phyloP scores from a whole-genome alignment of 352 stramenopile genomes.

The Pythium biforme region DNA sequence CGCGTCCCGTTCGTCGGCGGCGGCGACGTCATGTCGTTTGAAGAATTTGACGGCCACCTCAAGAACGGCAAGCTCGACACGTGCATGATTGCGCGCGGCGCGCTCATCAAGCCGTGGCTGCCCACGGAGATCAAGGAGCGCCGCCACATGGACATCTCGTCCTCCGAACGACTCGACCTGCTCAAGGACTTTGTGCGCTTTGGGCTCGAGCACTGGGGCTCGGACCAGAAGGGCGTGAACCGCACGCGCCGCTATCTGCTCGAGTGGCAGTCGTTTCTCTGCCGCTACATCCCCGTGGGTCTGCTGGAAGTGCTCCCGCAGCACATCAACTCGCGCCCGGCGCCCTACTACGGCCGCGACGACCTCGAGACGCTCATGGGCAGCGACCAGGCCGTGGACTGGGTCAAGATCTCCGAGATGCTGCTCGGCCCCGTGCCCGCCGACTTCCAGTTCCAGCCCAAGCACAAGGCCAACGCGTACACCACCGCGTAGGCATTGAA shows the following conservation, averaged over 20 bases:
- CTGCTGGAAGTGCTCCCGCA: constrained; percentile 95
- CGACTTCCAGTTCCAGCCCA: constrained; percentile 94
- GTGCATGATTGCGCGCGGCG: constrained; percentile 90
- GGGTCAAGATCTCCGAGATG: constrained; percentile 99
- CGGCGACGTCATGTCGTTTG: constrained; percentile 84
- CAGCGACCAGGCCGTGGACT: constrained; percentile 94
- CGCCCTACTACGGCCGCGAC: constrained; percentile 90
- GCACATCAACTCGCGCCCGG: constrained; percentile 96
- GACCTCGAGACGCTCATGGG: constrained; percentile 98
- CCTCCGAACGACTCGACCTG: constrained; percentile 95
- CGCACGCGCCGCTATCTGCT: constrained; percentile 97
- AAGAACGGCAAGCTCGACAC: constrained; percentile 84
- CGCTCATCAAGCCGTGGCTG: constrained; percentile 99
- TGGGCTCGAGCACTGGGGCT: constrained; percentile 99
- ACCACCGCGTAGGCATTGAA: constrained; percentile 15
- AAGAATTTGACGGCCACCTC: constrained; percentile 84
- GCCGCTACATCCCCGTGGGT: constrained; percentile 97
- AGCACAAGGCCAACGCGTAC: constrained; percentile 98
- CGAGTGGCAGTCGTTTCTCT: constrained; percentile 99
- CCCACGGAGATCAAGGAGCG: constrained; percentile 99
- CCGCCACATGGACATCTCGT: constrained; percentile 96
- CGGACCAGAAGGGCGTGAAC: constrained; percentile 98
- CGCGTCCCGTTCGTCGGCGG: constrained; percentile 92
- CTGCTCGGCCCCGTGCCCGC: constrained; percentile 95
- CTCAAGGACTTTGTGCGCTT: constrained; percentile 97